phyloP scores from a whole-genome alignment of 2,329 filamentous ascomycete species.

The Sclerotinia spermophila region DNA sequence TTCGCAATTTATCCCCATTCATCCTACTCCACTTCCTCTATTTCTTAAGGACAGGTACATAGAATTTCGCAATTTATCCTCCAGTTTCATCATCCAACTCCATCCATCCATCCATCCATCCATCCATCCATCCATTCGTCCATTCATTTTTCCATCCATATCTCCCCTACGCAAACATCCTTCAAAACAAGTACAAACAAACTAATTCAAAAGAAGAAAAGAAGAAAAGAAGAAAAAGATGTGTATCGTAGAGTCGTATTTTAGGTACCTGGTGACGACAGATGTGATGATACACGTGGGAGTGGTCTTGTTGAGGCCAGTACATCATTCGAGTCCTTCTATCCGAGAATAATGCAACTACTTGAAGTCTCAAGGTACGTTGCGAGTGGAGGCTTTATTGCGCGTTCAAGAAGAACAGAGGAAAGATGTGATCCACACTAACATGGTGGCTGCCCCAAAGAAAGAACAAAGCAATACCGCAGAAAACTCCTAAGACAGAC shows the following conservation, averaged over 20 bases:
- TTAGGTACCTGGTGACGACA: background rate
- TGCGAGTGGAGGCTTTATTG: no score
- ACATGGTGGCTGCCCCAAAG: no score
- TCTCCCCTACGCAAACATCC: background rate
- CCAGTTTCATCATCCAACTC: background rate
- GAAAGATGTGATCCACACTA: background rate
- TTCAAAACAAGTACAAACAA: background rate
- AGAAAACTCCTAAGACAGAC: no score
- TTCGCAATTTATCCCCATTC: background rate
- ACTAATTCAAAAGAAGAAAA: no score
- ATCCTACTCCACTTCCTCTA: background rate
- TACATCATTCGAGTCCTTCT: background rate
- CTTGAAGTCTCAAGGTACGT: no score
- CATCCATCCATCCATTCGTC: no score
- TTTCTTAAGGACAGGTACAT: background rate
- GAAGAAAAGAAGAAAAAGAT: fast-evolving
- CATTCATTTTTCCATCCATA: background rate
- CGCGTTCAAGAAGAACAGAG: background rate
- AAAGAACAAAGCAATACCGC: no score
- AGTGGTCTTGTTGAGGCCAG: background rate
- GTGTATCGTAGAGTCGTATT: background rate
- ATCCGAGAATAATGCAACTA: no score
- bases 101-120: background rate
- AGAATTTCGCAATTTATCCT: background rate
- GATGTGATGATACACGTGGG: background rate